phyloP scores from a whole-genome alignment of 352 stramenopile species.

The Phytophthora idaei region DNA sequence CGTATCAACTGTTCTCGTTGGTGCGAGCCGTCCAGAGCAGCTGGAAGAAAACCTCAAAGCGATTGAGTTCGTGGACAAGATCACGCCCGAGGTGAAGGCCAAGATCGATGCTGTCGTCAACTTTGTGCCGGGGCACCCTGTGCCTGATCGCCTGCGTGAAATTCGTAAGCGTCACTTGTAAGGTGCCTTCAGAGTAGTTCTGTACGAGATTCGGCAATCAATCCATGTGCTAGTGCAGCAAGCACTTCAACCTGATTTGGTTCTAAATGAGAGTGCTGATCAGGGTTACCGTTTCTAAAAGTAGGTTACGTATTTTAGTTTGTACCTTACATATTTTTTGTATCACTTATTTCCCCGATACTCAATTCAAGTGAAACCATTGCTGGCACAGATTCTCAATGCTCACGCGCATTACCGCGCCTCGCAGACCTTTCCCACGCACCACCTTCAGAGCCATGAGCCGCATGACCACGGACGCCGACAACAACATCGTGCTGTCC shows the following conservation, averaged over 20 bases:
- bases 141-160: conserved; percentile 9
- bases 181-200: too few species aligned
- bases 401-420: conserved; percentile 12
- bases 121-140: conserved; percentile 10
- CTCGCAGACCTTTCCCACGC: conserved; percentile 13
- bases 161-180: conserved; percentile 14
- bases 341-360: neutral
- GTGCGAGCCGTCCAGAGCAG: conserved; percentile 11
- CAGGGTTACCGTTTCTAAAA: neutral
- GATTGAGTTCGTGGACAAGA: conserved; percentile 7
- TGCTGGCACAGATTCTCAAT: conserved; percentile 9
- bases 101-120: conserved; percentile 17
- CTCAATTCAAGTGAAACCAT: neutral
- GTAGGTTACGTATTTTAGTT: too few species aligned
- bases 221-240: neutral
- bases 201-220: too few species aligned
- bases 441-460: conserved; percentile 15
- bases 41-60: conserved; percentile 20
- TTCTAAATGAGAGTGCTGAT: neutral
- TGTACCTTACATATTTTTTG: too few species aligned
- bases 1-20: conserved; percentile 19
- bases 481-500: conserved; percentile 45
- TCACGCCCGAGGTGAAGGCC: conserved; percentile 12
- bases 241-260: neutral
- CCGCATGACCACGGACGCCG: conserved; percentile 37